Evolutionary conservation across 2,329 filamentous ascomycete species (phyloP), one percentile per base, ranked within the genome.

Genomic region (Calonectria pteridis): DNA sequence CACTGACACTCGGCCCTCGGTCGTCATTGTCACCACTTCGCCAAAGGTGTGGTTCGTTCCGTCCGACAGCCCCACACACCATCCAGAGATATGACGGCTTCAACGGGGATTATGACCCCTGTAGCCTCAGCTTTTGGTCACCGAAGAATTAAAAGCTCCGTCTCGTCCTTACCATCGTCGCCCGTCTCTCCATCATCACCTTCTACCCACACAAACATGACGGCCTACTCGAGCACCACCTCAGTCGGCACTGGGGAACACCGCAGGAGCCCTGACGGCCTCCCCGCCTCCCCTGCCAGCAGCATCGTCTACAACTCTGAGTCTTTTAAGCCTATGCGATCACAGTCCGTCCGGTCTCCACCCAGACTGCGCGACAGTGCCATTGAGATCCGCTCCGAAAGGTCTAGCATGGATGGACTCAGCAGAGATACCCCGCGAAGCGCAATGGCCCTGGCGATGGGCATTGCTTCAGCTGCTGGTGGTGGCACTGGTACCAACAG

Each of bases 61-160:
- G 23, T 43, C 40, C 55, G 73, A 74, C 69, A 73, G 74, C 69
- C 64, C 67, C 69, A 72, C 72, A 64, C 40, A 58, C 66, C 63
- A 59, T 29, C 29, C 33, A 46, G 10, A 73, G 67, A 72, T 72
- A 84, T 83, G 83, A 82, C 83, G 74, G 73, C 75, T 72, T 73
- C 79, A 49, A 75, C 78, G 35, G 81, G 78, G 49, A 80, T 82
- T 67, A 67, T 82, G 29, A 81, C 78, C 74, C 82, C 83, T 53
- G 76, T 83, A 49, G 77, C 80, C 65, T 84, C 83, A 35, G 84
- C 83, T 62, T 84, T 85, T 77, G 83, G 37, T 72, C 77, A n/a
- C 78, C 80, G 9, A 79, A 78, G 73, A 79, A 79, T 76, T 75
- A 80, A 79, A 75, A 71, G 76, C 76, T 73, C 73, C 35, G 55